A percentile compares a stretch with the other conserved stretches of the same genome.
Conservation (phyloP, 495 filamentous ascomycete genomes). For the Zalerion maritima region DNA sequence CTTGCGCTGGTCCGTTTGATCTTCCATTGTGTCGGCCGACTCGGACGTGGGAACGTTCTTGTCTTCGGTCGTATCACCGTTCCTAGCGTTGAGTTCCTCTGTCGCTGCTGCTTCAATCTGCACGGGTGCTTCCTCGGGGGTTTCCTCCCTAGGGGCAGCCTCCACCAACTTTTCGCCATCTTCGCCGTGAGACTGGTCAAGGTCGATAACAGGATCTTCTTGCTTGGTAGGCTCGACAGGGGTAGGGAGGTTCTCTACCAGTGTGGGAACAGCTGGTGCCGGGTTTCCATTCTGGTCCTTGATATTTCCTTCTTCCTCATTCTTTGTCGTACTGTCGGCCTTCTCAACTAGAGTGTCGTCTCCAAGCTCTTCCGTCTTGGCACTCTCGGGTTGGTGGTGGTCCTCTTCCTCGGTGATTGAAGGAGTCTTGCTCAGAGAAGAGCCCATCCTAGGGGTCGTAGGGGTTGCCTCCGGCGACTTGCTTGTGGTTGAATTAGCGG, state of each 20-base stretch:
- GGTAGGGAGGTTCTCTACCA: background rate
- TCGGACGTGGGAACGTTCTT: too few relatives aligned
- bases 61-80: conserved; percentile 9
- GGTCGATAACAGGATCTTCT: too few relatives aligned
- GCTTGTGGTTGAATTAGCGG: conserved; percentile 9
- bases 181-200: too few relatives aligned
- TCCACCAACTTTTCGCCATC: too few relatives aligned
- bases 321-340: background rate
- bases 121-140: too few relatives aligned
- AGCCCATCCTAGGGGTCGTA: too few relatives aligned
- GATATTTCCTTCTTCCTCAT: background rate
- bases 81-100: conserved; percentile 9
- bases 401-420: background rate
- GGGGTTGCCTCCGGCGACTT: conserved; percentile 8
- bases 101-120: background rate
- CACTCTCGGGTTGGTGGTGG: background rate
- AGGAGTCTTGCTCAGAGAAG: background rate
- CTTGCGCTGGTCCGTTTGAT: conserved; percentile 3
- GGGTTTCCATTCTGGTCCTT: background rate
- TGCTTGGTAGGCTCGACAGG: background rate
- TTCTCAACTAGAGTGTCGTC: background rate
- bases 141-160: too few relatives aligned
- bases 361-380: background rate
- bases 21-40: too few relatives aligned
- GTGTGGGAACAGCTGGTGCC: background rate